These are phyloP conservation scores for Leccinum pseudoinsigne DNA, from an alignment of 1,284 basidiomycete genomes.

Conservation along the genomic window DNA sequence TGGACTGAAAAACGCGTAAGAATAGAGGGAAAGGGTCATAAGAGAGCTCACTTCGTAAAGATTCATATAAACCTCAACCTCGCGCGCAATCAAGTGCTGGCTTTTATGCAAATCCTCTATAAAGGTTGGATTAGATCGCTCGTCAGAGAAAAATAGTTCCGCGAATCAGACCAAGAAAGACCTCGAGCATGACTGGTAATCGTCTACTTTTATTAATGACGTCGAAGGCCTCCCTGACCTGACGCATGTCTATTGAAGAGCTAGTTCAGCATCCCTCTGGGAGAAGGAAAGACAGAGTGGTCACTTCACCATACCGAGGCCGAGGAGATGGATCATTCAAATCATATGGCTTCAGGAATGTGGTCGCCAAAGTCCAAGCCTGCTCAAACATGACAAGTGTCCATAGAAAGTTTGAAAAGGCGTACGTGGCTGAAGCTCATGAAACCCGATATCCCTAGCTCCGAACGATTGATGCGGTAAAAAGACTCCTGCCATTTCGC, in stretches of 20 bases:
- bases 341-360: constrained; percentile 58
- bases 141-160: background rate
- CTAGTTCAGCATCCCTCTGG: background rate
- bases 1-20: constrained; percentile 37
- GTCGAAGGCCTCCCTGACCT: constrained; percentile 54
- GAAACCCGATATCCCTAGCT: constrained; percentile 66
- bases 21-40: constrained; percentile 2
- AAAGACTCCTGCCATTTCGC: constrained; percentile 74
- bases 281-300: background rate
- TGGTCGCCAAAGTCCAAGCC: constrained; percentile 64
- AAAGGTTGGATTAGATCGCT: constrained; percentile 3
- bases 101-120: constrained; percentile 63
- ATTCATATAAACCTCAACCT: constrained; percentile 57
- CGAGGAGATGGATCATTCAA: constrained; percentile 40
- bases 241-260: constrained; percentile 43
- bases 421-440: constrained; percentile 63
- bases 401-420: constrained; percentile 2
- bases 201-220: constrained; percentile 54
- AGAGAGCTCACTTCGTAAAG: constrained; percentile 55
- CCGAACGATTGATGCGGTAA: constrained; percentile 57
- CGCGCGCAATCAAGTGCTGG: constrained; percentile 57
- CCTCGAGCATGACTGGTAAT: constrained; percentile 62
- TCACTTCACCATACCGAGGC: constrained; percentile 39
- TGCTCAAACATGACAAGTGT: constrained; percentile 27
- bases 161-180: constrained; percentile 55